Evolutionary conservation across 139 green algal genomes (phyloP).

Genomic region (Trebouxia sp.): DNA sequence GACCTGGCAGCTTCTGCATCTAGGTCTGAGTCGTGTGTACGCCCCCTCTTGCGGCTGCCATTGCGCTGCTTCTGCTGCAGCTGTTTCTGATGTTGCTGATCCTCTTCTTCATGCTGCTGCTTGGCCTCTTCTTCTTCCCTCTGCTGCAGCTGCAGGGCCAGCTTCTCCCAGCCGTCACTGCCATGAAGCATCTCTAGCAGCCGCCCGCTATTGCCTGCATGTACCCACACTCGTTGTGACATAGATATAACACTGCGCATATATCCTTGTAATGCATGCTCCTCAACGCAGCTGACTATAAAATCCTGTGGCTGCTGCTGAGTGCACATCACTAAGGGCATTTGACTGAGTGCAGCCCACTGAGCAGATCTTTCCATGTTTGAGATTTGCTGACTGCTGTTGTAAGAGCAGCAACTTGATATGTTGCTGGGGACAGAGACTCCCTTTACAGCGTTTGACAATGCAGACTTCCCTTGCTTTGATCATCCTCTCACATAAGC

Average conservation of each 20-base stretch:
- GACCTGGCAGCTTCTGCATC: no score
- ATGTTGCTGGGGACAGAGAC: no score
- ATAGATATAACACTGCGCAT: not conserved
- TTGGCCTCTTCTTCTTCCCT: not conserved
- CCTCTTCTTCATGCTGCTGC: not conserved
- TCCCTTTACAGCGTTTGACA: no score
- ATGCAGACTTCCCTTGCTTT: no score
- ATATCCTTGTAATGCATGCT: not conserved
- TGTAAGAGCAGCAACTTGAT: no score
- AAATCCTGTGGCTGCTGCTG: no score
- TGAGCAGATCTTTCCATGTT: no score
- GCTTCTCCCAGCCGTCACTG: conserved; percentile 4
- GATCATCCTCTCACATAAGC: no score
- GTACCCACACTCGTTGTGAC: not conserved
- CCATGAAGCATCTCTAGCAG: conserved; percentile 10
- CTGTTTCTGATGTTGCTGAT: not conserved
- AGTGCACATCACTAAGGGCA: no score
- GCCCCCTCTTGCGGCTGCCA: not conserved
- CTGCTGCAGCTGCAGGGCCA: not conserved
- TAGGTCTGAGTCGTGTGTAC: not conserved
- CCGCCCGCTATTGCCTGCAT: not conserved
- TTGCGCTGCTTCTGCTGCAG: not conserved
- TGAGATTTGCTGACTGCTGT: no score
- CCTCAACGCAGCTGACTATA: no score
- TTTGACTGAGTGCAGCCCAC: no score